These are phyloP conservation scores for Begonia loranthoides DNA, from an alignment of 306 rosid species.

Conservation along the genomic window DNA sequence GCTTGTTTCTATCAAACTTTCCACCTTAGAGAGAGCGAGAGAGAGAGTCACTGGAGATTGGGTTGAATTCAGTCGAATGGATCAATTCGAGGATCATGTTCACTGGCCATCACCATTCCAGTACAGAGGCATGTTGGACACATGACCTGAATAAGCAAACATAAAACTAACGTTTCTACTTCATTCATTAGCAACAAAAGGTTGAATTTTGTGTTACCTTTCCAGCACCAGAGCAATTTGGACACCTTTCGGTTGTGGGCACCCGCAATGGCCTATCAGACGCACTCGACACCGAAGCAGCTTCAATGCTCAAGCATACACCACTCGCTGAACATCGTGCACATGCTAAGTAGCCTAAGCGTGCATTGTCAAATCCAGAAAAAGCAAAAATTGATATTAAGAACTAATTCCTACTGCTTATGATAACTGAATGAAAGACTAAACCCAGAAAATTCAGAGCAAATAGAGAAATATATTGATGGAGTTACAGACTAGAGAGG, in stretches of 20 bases:
- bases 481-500: too few species aligned
- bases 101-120: slow-evolving; percentile 95
- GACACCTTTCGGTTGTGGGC: slow-evolving; percentile 51
- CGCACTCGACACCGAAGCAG: slow-evolving; percentile 37
- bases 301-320: slow-evolving; percentile 49
- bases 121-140: slow-evolving; percentile 95
- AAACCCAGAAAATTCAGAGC: too few species aligned
- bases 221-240: slow-evolving; percentile 80
- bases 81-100: slow-evolving; percentile 79
- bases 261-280: slow-evolving; percentile 36
- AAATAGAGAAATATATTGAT: too few species aligned
- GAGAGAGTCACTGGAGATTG: neutral
- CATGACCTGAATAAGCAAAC: slow-evolving; percentile 49
- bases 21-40: neutral
- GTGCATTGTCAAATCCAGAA: neutral
- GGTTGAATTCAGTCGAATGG: slow-evolving; percentile 50
- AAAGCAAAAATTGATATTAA: neutral
- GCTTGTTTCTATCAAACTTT: too few species aligned
- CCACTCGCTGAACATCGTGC: slow-evolving; percentile 90
- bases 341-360: slow-evolving; percentile 83
- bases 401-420: too few species aligned
- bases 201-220: slow-evolving; percentile 33
- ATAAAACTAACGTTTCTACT: neutral
- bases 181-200: too few species aligned
- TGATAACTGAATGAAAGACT: too few species aligned